Base-by-base conservation (phyloP, 306 rosid species). In the Glycine tomentella region DNA sequence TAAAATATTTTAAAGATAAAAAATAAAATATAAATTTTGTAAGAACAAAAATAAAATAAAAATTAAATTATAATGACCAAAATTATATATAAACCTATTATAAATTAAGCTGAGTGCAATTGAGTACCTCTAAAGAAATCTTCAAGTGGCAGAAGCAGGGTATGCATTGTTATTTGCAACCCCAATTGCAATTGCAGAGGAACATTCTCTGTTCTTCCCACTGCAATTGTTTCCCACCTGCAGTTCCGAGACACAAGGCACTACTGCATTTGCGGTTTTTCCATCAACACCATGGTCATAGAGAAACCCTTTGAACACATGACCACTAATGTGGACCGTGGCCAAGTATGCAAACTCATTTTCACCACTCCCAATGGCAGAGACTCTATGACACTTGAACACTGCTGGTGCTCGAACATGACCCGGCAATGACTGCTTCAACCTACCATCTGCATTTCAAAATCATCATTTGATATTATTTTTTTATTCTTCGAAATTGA, bases 281-380 rank as follows among this genome's bases (percentile, higher is more conserved):
- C 80, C 88, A 81, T 84, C 88, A 84, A 78, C 79, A 15, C 98
- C 95, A 36, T 92, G 94, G 82, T 94, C 95, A 89, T 94, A 94
- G 46, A 94, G 93, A 85, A 88, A 92, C 76, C 98, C 98, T 68
- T 80, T 88, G 81, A 92, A 92, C 0, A 92, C 94, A 81, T 90
- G 98, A 14, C 98, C 98, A 64, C 97, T 83, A 9, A 93, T 93
- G 44, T 84, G 92, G 6, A 93, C 98, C 2, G 95, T 90, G 9
- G 93, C 93, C 84, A 88, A 81, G 75, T 91, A 93, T 0, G 90
- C 92, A 69, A 91, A 25, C 74, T 93, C 98, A 16, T 88, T 88
- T 73, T 87, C 91, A 2, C 95, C 97, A 74, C 87, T 85, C 4
- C 95, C 82, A 48, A 90, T 81, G 33, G 97, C 91, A 15, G 94